Base-by-base conservation (phyloP, 345 rosid genomes). In the Citrus reticulata region DNA sequence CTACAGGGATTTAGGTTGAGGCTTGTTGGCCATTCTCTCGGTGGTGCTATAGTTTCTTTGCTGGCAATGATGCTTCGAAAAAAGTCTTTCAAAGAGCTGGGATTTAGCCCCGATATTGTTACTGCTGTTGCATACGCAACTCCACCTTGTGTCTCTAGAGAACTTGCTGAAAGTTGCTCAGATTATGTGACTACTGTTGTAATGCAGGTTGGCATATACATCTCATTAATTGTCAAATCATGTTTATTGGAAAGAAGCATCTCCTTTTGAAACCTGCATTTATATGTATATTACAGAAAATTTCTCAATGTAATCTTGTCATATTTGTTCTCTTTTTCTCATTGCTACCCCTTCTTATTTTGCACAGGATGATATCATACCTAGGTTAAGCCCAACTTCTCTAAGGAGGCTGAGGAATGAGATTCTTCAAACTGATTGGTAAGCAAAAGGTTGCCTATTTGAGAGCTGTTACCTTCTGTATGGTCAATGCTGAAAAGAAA, bases 11-110 rank as follows among this genome's bases (percentile, higher is more conserved):
- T 85, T 89, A 91, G 91, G 90, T 84, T 97, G 79, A 92, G 98
- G 87, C 83, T 97, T 80, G 97, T 93, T 74, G 99, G 99, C 49
- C 99, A 97, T 86, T 97, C 97, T 81, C 96, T 94, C 51, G 99
- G 99, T 54, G 98, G 97, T 22, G 95, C 98, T 62, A 89, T 81
- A 72, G 98, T 95, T 79, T 88, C 95, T 82, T 83, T 95, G 81
- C 83, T 93, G 65, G 96, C 99, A 55, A 89, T 90, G 77, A 93
- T 93, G 98, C 91, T 92, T 59, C 92, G 89, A 63, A 88, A 87
- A 84, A 91, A 85, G 87, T 88, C 96, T 61, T 40, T 74, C n/a
- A 68, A 85, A 82, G 95, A 97, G 76, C 86, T 93, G 68, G 99
- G 99, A 29, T 94, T 97, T 79, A 84, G 83, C 81, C 93, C 98